Base-by-base conservation (phyloP, 225 moss, liverwort and hornwort genomes). In the Climacium dendroides region DNA sequence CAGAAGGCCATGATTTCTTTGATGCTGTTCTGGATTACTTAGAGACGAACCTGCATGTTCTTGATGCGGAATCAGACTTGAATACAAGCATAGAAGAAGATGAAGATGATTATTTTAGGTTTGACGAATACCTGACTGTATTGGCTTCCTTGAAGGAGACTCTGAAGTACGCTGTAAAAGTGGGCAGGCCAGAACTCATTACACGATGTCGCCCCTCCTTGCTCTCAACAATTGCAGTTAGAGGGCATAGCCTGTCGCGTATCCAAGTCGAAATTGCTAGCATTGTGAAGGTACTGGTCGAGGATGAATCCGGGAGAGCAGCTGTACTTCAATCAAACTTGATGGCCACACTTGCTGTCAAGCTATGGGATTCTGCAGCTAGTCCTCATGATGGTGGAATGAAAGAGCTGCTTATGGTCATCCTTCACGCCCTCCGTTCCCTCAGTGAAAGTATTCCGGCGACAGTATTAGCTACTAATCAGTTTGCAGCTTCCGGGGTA, bases 371-470 rank as follows among this genome's bases (percentile, higher is more conserved):
- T 91, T 92, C 93, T 89, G 95, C 96, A 65, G 87, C 95, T 60
- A 90, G 74, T 47, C 86, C 74, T 85, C 77, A 83, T 84, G 91
- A 89, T 48, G 90, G 80, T 72, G 93, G 91, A 55, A 92, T 91
- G 87, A 94, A 96, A 78, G 95, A 95, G 83, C 89, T 99, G 67
- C 88, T 96, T 60, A 90, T 95, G 89, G 96, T 94, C 83, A 96
- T 94, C 37, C 91, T 97, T n/a, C 90, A 93, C 84, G 92, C 95
- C 75, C 94, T 99, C 79, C 93, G 93, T 83, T 91, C 96, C 28
- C 91, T 99, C 14, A 99, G 98, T 86, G 98, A 99, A 89, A 86
- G 92, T 83, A 97, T 99, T 60, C 95, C 95, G 12, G 98, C 97
- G 37, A 99, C 97, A 48, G 76, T 99, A 60, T 84, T 91, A 73